Evolutionary conservation across 345 rosid genomes (phyloP), one percentile per base, ranked within the genome.

Genomic region (Citrus hindsii): DNA sequence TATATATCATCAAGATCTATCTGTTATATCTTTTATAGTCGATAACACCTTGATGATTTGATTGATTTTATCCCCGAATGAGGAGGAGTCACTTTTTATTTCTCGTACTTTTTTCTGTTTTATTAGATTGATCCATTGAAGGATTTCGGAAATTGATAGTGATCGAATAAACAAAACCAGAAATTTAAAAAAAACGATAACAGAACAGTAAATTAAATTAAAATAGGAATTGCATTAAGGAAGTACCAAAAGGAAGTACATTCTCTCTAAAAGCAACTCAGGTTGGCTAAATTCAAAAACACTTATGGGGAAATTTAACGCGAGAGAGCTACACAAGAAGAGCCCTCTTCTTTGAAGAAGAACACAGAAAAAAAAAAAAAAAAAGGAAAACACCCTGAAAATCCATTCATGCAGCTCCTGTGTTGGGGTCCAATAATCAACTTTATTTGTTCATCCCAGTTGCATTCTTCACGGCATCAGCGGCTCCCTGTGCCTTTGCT

Each of bases 401-500:
- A 48, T 48, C 55, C 55, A 14, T 48, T 48, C 16, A 48, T 14
- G 12, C 46, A 40, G 46, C 13, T 9, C 0, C 46, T 40, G 46
- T 40, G 46, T 9, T 40, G 46, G 55, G 55, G 19, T 48, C 58
- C 4, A 5, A 18, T 53, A 18, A 22, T 35, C 32, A 25, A 65
- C 72, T 73, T 89, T 82, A 87, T 22, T 88, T 88, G 79, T 88
- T 88, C 80, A 84, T 48, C 40, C 88, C 89, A 10, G 89, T 85
- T 9, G 92, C 93, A 71, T 90, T 77, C 90, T 85, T 90, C 48
- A 85, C 90, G 22, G 91, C 90, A 35, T 90, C 91, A 24, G 88
- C 86, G 60, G 94, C 93, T 62, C 86, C 94, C 71, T 83, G 84
- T 77, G 94, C 91, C 80, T 82, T 88, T 9, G 79, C 85, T 82